Percentiles rank a stretch among this genome's conserved stretches.
These are phyloP conservation scores for Trypanosoma conorhini DNA, from an alignment of 208 protist species.

Conservation along the genomic window DNA sequence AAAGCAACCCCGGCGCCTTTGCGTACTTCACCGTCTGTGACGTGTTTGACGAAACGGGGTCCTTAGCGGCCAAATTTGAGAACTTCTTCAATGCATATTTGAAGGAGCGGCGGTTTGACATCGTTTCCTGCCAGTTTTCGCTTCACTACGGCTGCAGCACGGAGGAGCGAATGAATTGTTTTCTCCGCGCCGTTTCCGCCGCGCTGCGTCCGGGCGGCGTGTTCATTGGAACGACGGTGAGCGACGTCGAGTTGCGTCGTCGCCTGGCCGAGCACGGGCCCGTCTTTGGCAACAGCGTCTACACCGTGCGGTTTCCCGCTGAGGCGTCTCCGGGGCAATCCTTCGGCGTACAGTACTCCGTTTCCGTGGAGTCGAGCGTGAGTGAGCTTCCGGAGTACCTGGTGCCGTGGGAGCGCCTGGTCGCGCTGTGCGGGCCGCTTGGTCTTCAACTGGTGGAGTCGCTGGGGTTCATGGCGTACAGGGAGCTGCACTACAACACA, in stretches of 20 bases:
- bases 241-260: slow-evolving; percentile 47
- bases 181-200: slow-evolving; percentile 48
- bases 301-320: slow-evolving; percentile 47
- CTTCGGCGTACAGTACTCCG: slow-evolving; percentile 63
- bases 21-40: slow-evolving; percentile 71
- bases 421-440: slow-evolving; percentile 40
- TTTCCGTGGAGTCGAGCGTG: slow-evolving; percentile 68
- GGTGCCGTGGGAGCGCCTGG: slow-evolving; percentile 66
- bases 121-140: slow-evolving; percentile 85
- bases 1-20: slow-evolving; percentile 32
- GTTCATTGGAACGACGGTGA: slow-evolving; percentile 79
- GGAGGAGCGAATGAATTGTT: slow-evolving; percentile 36
- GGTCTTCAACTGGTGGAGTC: slow-evolving; percentile 42
- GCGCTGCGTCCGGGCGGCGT: slow-evolving; percentile 47
- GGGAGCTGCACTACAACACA: slow-evolving; percentile 41
- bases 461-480: slow-evolving; percentile 49
- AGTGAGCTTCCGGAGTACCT: slow-evolving; percentile 68
- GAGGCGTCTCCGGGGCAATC: slow-evolving; percentile 23
- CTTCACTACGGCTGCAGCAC: slow-evolving; percentile 77
- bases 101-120: slow-evolving; percentile 32
- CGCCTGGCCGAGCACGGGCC: slow-evolving; percentile 36
- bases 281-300: slow-evolving; percentile 50
- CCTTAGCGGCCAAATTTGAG: slow-evolving; percentile 28
- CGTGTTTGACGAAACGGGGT: slow-evolving; percentile 48
- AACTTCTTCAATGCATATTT: slow-evolving; percentile 20